phyloP scores from a whole-genome alignment of 805 yeast species.

The Hanseniaspora lachancei region DNA sequence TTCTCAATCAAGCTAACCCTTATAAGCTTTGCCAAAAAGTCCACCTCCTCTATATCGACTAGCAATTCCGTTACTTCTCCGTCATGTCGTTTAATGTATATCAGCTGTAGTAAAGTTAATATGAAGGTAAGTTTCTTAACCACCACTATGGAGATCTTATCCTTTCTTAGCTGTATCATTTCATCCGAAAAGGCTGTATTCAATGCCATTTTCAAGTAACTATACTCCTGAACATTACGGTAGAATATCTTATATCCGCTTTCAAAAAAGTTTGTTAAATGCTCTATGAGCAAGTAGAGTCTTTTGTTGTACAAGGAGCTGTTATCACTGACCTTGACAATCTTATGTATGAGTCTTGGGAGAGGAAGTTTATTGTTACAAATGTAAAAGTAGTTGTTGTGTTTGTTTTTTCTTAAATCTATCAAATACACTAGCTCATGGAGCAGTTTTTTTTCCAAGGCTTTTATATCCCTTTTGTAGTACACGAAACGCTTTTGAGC shows the following conservation, averaged over 20 bases:
- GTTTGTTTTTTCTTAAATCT: neutral
- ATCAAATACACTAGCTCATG: neutral
- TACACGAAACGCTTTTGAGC: neutral
- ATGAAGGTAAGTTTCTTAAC: neutral
- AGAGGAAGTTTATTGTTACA: constrained; percentile 3
- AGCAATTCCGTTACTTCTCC: neutral
- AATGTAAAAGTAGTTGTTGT: constrained; percentile 8
- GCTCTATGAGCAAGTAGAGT: constrained; percentile 6
- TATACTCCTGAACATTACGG: neutral
- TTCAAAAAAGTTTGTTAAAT: constrained; percentile 3
- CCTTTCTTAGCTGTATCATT: neutral
- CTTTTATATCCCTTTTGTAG: neutral
- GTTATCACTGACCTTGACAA: neutral
- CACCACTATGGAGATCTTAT: neutral
- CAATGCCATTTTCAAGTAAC: neutral
- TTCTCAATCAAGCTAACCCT: neutral
- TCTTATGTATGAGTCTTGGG: constrained; percentile 1
- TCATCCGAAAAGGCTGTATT: neutral
- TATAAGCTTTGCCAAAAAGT: neutral
- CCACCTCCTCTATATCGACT: neutral
- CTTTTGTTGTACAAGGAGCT: neutral
- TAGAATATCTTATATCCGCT: neutral
- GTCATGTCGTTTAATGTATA: neutral
- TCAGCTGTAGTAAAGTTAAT: neutral
- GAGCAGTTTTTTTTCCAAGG: neutral